Base-by-base conservation (phyloP, 495 filamentous ascomycete species). In the Amniculicola lignicola region DNA sequence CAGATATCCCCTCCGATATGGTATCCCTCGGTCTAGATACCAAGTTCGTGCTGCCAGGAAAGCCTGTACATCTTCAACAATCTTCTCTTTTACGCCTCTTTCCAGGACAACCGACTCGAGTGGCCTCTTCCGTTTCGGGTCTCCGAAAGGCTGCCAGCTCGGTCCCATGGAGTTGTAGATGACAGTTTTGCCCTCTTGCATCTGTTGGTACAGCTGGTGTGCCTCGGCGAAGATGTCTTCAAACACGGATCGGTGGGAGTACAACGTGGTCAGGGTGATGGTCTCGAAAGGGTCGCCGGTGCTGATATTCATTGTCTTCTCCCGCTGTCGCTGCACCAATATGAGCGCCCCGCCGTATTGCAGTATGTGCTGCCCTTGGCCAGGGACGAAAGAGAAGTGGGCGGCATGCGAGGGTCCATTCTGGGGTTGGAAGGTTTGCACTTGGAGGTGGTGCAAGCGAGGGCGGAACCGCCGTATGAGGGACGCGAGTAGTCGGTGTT, bases 1-100 rank as follows among this genome's bases (percentile, higher is more conserved):
- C 33, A 98, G 77, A 70, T 97, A 98, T 1, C 93, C 93, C 18
- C 93, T 78, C 27, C 93, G 83, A 57, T 97, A 98, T 1, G 93
- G 93, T 59, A 98, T 95, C 5, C 93, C 93, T 5, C 93, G 85
- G 65, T 96, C 89, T 23, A 90, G 79, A 62, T 98, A 98, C 93
- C 93, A 98, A 35, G 83, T 77, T 25, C 84, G 79, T 25, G 87
- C 83, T 1, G 69, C 75, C 31, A 96, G 72, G 59, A 98, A 98
- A 57, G 92, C 88, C 59, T 82, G 79, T 0, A 95, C 83, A 65
- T 98, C 93, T 6, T 77, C 79, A 2, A 96, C 79, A n/a, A 98
- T 84, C 4, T 78, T 71, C 68, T 94, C 89, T 61, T 91, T 90
- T 27, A 97, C 78, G 4, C 94, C 93, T 40, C 85, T 69, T 47